A percentile compares a stretch with the other conserved stretches of the same genome.
These are phyloP conservation scores for Coniella vitis DNA, from an alignment of 2,329 filamentous ascomycete species.

Conservation along the genomic window DNA sequence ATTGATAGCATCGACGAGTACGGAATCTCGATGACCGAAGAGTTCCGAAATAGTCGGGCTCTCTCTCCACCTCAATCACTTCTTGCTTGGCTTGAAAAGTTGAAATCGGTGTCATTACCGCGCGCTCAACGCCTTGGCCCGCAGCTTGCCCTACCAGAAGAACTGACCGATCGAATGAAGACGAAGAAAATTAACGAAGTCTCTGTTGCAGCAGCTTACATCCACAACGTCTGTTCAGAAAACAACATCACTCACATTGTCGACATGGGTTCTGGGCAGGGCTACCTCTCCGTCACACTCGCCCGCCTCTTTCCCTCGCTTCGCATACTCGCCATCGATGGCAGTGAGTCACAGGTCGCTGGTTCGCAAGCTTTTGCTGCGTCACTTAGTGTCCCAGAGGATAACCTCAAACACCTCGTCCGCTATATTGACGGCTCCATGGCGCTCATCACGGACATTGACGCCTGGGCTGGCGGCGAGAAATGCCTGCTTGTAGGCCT, in stretches of 20 bases:
- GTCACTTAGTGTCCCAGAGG: constrained; percentile 19
- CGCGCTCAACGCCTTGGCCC: constrained; percentile 19
- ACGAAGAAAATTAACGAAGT: constrained; percentile 27
- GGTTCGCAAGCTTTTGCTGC: constrained; percentile 22
- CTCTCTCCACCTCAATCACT: constrained; percentile 19
- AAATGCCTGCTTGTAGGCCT: constrained; percentile 27
- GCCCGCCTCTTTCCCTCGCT: constrained; percentile 24
- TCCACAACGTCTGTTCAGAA: constrained; percentile 20
- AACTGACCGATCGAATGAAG: constrained; percentile 23
- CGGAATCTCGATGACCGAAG: not conserved
- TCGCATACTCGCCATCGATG: constrained; percentile 25
- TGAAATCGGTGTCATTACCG: constrained; percentile 21
- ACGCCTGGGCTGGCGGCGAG: constrained; percentile 22
- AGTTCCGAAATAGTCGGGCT: not conserved
- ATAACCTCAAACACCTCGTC: constrained; percentile 20
- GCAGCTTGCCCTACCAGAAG: constrained; percentile 17
- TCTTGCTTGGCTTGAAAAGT: constrained; percentile 19
- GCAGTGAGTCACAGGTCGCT: constrained; percentile 24
- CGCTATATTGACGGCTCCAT: constrained; percentile 25
- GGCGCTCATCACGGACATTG: constrained; percentile 19
- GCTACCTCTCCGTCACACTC: constrained; percentile 25
- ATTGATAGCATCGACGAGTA: constrained; percentile 24
- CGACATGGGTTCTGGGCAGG: constrained; percentile 23
- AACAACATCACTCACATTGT: constrained; percentile 23
- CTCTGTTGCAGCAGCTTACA: constrained; percentile 22